These are phyloP conservation scores for Saposhnikovia divaricata DNA, from an alignment of 129 eudicot genomes.

Conservation along the genomic window DNA sequence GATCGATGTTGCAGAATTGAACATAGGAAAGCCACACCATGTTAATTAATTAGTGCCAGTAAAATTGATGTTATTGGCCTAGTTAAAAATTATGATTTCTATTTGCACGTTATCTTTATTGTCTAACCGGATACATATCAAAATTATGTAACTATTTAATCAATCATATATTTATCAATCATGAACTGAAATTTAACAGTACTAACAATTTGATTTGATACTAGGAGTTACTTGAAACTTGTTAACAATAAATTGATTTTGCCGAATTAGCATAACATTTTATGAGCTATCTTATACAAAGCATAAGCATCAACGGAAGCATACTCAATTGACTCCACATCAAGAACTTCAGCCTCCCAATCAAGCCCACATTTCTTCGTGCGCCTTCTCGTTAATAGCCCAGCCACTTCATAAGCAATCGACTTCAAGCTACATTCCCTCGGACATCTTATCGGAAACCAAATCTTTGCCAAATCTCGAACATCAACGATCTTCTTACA, in stretches of 20 bases:
- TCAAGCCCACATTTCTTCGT: constrained; percentile 26
- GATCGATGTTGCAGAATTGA: background rate
- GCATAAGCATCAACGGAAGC: constrained; percentile 67
- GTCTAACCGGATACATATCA: too few species aligned
- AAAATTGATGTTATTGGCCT: too few species aligned
- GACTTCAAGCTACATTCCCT: constrained; percentile 34
- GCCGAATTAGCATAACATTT: background rate
- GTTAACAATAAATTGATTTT: background rate
- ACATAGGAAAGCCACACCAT: background rate
- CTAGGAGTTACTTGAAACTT: too few species aligned
- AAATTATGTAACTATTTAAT: too few species aligned
- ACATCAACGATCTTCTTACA: constrained; percentile 17
- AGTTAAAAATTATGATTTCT: too few species aligned
- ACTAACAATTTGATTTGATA: too few species aligned
- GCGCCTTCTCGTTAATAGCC: constrained; percentile 36
- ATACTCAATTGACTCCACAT: constrained; percentile 37
- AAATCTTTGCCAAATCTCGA: constrained; percentile 17
- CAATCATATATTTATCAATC: too few species aligned
- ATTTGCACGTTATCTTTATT: too few species aligned
- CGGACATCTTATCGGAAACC: constrained; percentile 24
- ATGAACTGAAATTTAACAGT: too few species aligned
- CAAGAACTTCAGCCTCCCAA: constrained; percentile 44
- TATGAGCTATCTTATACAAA: constrained; percentile 34
- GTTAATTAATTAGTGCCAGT: too few species aligned
- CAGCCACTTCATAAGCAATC: constrained; percentile 30